phyloP scores from a whole-genome alignment of 768 basidiomycete species.

The Polyporus arcularius region DNA sequence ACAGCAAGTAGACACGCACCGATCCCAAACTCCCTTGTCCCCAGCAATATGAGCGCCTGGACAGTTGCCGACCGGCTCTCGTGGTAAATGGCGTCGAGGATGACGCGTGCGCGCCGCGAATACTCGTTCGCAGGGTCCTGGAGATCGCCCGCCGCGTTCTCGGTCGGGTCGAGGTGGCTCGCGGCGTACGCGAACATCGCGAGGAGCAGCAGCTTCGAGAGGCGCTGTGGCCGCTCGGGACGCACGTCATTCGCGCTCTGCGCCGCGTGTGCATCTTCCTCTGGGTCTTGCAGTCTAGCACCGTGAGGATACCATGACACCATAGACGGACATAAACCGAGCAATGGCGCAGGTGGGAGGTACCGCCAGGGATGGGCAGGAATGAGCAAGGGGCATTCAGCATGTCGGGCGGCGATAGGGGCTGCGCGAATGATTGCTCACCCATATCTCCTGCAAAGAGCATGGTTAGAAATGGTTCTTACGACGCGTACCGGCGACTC shows the following conservation, averaged over 20 bases:
- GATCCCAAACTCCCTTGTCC: slow-evolving; percentile 84
- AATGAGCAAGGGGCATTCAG: too few species aligned
- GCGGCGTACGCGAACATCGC: slow-evolving; percentile 83
- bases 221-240: slow-evolving; percentile 53
- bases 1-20: slow-evolving; percentile 40
- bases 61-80: slow-evolving; percentile 73
- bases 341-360: too few species aligned
- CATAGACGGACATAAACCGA: too few species aligned
- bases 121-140: slow-evolving; percentile 59
- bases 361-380: too few species aligned
- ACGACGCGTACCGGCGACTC: neutral
- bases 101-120: slow-evolving; percentile 57
- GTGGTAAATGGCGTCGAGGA: slow-evolving; percentile 59
- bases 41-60: slow-evolving; percentile 79
- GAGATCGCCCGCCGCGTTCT: neutral
- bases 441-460: neutral
- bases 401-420: too few species aligned
- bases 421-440: neutral
- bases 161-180: slow-evolving; percentile 54
- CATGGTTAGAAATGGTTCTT: neutral
- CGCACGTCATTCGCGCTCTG: neutral
- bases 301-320: too few species aligned
- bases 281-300: neutral
- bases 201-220: slow-evolving; percentile 70
- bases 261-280: neutral